These are phyloP conservation scores for Pichia deserticola DNA, from an alignment of 805 yeast genomes.

Conservation along the genomic window DNA sequence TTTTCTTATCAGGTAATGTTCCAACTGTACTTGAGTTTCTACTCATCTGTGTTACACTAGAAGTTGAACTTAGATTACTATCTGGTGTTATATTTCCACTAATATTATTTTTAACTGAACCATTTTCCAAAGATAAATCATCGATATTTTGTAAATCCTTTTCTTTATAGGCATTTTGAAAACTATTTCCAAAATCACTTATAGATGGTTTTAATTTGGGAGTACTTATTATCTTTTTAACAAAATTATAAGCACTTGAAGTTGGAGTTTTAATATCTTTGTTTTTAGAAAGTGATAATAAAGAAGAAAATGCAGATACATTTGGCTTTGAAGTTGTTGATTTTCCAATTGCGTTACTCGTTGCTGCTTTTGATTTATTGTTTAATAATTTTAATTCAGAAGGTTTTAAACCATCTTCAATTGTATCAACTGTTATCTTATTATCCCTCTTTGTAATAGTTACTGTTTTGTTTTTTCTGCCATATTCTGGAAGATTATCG, in stretches of 20 bases:
- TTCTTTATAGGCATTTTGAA: background rate
- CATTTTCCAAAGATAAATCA: background rate
- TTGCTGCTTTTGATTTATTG: conserved; percentile 26
- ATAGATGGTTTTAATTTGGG: conserved; percentile 21
- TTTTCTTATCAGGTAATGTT: no score
- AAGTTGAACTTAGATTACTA: background rate
- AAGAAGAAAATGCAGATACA: conserved; percentile 33
- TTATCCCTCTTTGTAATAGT: background rate
- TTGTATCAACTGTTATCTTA: background rate
- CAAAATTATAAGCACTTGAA: conserved; percentile 24
- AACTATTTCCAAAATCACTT: background rate
- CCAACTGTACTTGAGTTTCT: no score
- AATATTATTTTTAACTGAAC: background rate
- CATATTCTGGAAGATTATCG: background rate
- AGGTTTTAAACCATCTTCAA: conserved; percentile 15
- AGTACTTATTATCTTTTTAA: conserved; percentile 28
- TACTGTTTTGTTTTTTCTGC: background rate
- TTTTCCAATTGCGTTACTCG: conserved; percentile 29
- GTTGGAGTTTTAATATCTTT: conserved; percentile 13
- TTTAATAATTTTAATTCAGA: conserved; percentile 14
- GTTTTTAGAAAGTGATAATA: conserved; percentile 28
- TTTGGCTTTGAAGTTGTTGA: conserved; percentile 30
- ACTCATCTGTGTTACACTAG: background rate
- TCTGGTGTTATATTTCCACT: background rate
- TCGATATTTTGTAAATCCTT: background rate